These are phyloP conservation scores for Scalesia atractyloides DNA, from an alignment of 129 eudicot genomes.

Conservation along the genomic window DNA sequence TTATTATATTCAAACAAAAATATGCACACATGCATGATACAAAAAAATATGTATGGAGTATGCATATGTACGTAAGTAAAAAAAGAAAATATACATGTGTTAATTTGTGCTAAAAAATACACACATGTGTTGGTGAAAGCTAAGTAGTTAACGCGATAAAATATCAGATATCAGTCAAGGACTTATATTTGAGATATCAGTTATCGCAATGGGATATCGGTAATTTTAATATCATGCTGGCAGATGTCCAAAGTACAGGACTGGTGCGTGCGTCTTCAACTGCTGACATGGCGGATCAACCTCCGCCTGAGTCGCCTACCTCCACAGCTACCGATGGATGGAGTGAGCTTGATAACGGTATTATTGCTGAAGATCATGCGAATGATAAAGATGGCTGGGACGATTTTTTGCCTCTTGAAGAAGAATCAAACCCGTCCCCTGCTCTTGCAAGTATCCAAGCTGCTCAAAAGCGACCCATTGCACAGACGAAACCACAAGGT, in stretches of 20 bases:
- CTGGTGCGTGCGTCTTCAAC: slow-evolving; percentile 52
- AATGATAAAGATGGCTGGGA: slow-evolving; percentile 90
- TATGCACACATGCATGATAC: no score
- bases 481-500: slow-evolving; percentile 78
- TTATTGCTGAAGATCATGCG: slow-evolving; percentile 47
- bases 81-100: no score
- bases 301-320: slow-evolving; percentile 66
- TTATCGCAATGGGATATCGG: no score
- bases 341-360: slow-evolving; percentile 82
- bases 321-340: slow-evolving; percentile 84
- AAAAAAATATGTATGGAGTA: no score
- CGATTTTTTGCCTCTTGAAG: slow-evolving; percentile 81
- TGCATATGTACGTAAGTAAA: no score
- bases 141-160: no score
- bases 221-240: background rate
- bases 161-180: no score
- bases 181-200: no score
- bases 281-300: slow-evolving; percentile 50
- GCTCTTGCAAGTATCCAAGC: slow-evolving; percentile 84
- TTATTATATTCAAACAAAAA: background rate
- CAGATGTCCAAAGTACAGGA: slow-evolving; percentile 39
- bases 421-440: slow-evolving; percentile 62
- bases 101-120: no score
- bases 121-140: no score
- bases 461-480: slow-evolving; percentile 88